These are phyloP conservation scores for Puccinia polysora DNA, from an alignment of 1,284 basidiomycete genomes.

Conservation along the genomic window DNA sequence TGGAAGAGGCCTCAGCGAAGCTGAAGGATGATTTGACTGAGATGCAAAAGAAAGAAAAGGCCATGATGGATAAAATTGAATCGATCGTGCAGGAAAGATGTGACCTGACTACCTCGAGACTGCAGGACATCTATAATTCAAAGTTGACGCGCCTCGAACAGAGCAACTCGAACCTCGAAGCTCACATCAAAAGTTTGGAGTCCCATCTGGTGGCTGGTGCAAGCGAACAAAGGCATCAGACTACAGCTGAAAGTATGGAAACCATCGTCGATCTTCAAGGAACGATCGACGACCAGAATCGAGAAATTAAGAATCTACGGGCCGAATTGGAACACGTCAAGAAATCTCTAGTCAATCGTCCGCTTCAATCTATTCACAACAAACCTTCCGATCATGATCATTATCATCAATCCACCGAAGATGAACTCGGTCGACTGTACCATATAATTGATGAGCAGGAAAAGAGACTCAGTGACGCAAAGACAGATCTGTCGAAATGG, in stretches of 20 bases:
- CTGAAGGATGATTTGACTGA: conserved; percentile 12
- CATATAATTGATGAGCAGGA: conserved; percentile 39
- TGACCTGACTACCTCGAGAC: neutral
- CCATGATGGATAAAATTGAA: conserved; percentile 2
- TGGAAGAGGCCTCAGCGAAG: conserved; percentile 1
- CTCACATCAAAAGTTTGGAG: conserved; percentile 24
- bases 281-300: conserved; percentile 39
- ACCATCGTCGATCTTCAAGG: conserved; percentile 41
- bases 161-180: conserved; percentile 25
- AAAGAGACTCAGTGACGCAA: conserved; percentile 39
- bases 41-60: conserved; percentile 31
- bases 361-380: conserved; percentile 4
- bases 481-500: conserved; percentile 42
- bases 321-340: conserved; percentile 13
- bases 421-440: conserved; percentile 38
- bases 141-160: conserved; percentile 22
- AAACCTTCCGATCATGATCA: conserved; percentile 24
- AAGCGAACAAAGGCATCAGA: conserved; percentile 28
- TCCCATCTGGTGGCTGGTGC: conserved; percentile 13
- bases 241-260: conserved; percentile 38
- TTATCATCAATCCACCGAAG: conserved; percentile 29
- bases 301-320: conserved; percentile 14
- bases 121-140: conserved; percentile 18
- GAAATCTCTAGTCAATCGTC: neutral
- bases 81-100: conserved; percentile 6